These are phyloP conservation scores for Phanerochaete carnosa DNA, from an alignment of 768 basidiomycete genomes.

Conservation along the genomic window DNA sequence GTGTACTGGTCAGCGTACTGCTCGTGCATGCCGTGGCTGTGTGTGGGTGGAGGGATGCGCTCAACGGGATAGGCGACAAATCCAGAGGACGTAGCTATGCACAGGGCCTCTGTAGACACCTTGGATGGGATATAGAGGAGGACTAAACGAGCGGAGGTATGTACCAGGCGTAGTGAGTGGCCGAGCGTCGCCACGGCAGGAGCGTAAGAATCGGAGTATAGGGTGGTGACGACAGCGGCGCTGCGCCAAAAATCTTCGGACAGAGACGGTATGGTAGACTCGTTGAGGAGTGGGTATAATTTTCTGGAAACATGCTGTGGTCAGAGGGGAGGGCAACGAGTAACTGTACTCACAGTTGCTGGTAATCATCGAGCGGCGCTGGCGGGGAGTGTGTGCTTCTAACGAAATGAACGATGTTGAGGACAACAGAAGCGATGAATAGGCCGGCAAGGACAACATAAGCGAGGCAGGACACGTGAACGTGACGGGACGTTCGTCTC, in stretches of 20 bases:
- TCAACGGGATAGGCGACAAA: constrained; percentile 35
- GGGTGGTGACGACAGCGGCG: constrained; percentile 27
- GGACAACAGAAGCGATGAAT: neutral
- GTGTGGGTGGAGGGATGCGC: constrained; percentile 36
- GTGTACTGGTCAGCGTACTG: constrained; percentile 42
- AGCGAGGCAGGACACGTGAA: neutral
- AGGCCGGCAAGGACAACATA: neutral
- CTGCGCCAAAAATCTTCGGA: neutral
- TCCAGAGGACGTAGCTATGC: constrained; percentile 35
- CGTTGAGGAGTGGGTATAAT: neutral
- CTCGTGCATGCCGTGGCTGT: constrained; percentile 31
- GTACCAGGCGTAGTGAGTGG: constrained; percentile 27
- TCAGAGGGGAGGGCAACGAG: neutral
- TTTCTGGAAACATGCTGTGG: neutral
- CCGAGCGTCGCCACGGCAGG: constrained; percentile 31
- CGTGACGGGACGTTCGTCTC: neutral
- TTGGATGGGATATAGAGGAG: constrained; percentile 32
- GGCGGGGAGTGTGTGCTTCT: too few relatives aligned
- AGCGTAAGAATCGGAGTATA: constrained; percentile 30
- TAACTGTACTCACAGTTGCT: neutral
- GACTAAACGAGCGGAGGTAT: constrained; percentile 30
- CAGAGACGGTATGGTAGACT: neutral
- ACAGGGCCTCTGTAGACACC: constrained; percentile 36
- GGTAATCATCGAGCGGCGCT: constrained; percentile 4
- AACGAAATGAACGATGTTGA: neutral